phyloP scores from a whole-genome alignment of 805 yeast species.

The Zygoascus flipseniorum region DNA sequence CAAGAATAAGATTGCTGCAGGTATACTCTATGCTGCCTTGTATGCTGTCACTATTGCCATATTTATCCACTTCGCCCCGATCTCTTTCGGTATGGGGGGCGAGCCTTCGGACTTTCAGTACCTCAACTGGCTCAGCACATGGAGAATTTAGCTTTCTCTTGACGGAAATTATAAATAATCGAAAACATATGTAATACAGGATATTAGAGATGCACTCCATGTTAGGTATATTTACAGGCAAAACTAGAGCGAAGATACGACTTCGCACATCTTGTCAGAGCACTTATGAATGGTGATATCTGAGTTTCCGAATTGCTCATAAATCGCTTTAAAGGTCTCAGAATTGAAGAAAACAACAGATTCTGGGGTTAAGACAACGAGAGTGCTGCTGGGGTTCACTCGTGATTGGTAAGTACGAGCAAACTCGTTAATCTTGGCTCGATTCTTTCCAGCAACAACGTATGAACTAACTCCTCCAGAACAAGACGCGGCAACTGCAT shows the following conservation, averaged over 20 bases:
- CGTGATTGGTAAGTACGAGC: slow-evolving; percentile 1
- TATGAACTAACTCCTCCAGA: slow-evolving; percentile 12
- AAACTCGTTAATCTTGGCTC: slow-evolving; percentile 1
- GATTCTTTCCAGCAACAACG: slow-evolving; percentile 13
- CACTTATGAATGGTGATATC: neutral
- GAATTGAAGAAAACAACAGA: slow-evolving; percentile 11
- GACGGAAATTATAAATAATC: slow-evolving; percentile 4
- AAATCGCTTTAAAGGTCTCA: neutral
- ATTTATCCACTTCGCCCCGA: slow-evolving; percentile 54
- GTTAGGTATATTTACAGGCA: no score
- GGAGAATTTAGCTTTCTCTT: slow-evolving; percentile 36
- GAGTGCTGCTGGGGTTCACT: slow-evolving; percentile 7
- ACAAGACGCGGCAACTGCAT: slow-evolving; percentile 6
- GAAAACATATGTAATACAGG: neutral
- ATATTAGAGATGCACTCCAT: neutral
- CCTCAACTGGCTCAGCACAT: slow-evolving; percentile 46
- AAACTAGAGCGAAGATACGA: neutral
- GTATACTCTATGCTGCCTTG: slow-evolving; percentile 34
- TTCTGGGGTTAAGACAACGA: slow-evolving; percentile 11
- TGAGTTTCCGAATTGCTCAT: neutral
- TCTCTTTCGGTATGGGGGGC: slow-evolving; percentile 77
- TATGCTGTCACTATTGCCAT: slow-evolving; percentile 47
- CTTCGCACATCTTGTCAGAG: neutral
- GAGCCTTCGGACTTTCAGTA: slow-evolving; percentile 38
- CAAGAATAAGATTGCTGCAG: slow-evolving; percentile 18